phyloP scores from a whole-genome alignment of 148 eudicot genomes.

The Simmondsia chinensis region DNA sequence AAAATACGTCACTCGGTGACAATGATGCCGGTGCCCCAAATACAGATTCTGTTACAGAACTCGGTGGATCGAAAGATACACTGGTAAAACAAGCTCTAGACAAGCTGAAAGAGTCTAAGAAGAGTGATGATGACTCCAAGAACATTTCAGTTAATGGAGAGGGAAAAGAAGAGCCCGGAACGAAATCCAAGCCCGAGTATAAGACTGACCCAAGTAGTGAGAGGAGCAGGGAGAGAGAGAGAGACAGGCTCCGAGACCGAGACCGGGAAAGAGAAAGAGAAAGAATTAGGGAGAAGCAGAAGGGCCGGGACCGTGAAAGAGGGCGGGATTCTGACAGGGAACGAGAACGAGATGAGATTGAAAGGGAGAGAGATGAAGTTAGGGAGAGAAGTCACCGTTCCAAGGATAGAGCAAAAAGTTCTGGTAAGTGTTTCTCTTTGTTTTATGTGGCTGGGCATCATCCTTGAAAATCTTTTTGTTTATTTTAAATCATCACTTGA shows the following conservation, averaged over 20 bases:
- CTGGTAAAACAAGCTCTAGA: slow-evolving; percentile 35
- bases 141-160: slow-evolving; percentile 26
- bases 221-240: slow-evolving; percentile 47
- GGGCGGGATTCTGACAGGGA: slow-evolving; percentile 85
- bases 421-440: slow-evolving; percentile 26
- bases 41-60: slow-evolving; percentile 29
- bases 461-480: neutral
- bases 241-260: slow-evolving; percentile 30
- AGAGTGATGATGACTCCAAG: slow-evolving; percentile 55
- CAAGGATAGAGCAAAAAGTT: slow-evolving; percentile 59
- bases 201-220: slow-evolving; percentile 49
- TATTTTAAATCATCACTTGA: neutral
- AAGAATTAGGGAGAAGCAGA: slow-evolving; percentile 38
- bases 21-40: slow-evolving; percentile 30
- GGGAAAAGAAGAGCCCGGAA: slow-evolving; percentile 37
- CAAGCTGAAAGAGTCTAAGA: slow-evolving; percentile 65
- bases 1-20: slow-evolving; percentile 32
- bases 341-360: slow-evolving; percentile 57
- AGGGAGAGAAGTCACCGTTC: slow-evolving; percentile 62
- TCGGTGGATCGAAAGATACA: slow-evolving; percentile 42
- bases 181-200: slow-evolving; percentile 38
- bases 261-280: slow-evolving; percentile 27
- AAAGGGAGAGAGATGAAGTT: slow-evolving; percentile 56
- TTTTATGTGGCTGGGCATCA: slow-evolving; percentile 2
- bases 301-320: slow-evolving; percentile 55